Evolutionary conservation across 148 eudicot genomes (phyloP).

Genomic region (Rhododendron vialii): DNA sequence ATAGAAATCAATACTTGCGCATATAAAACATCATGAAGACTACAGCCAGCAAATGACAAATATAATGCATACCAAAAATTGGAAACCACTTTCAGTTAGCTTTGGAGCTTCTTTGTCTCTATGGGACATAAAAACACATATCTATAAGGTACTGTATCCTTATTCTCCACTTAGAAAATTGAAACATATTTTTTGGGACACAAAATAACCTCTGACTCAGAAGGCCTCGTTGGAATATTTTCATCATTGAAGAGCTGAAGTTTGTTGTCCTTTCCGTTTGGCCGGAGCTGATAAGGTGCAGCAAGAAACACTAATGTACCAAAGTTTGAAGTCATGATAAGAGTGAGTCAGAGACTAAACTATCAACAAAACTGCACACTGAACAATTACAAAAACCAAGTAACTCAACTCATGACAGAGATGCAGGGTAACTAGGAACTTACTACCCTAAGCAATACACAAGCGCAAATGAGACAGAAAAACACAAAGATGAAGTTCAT

Average conservation of each 20-base stretch:
- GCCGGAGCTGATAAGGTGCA: conserved; percentile 86
- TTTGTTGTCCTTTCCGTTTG: conserved; percentile 70
- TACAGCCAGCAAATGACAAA: not conserved
- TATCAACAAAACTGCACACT: conserved; percentile 18
- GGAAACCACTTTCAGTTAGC: conserved; percentile 90
- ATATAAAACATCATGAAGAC: not conserved
- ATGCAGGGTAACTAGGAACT: not conserved
- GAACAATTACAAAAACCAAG: conserved; percentile 12
- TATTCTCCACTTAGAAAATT: not conserved
- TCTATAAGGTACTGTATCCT: not conserved
- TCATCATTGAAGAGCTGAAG: conserved; percentile 90
- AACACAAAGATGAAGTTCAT: conserved; percentile 11
- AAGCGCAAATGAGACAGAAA: conserved; percentile 1
- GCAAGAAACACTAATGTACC: conserved; percentile 71
- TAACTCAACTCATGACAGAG: conserved; percentile 2
- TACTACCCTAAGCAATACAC: no score
- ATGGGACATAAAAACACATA: conserved; percentile 10
- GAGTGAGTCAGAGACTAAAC: conserved; percentile 12
- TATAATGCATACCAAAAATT: conserved; percentile 67
- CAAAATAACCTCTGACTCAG: conserved; percentile 67
- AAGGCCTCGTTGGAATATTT: conserved; percentile 88
- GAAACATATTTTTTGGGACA: conserved; percentile 8
- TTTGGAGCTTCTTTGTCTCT: conserved; percentile 86
- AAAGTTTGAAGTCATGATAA: conserved; percentile 27
- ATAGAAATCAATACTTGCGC: conserved; percentile 16